Percentiles rank a stretch among this genome's conserved stretches.
Evolutionary conservation across 129 eudicot species (phyloP).

Genomic region (Chrysanthemum makinoi): DNA sequence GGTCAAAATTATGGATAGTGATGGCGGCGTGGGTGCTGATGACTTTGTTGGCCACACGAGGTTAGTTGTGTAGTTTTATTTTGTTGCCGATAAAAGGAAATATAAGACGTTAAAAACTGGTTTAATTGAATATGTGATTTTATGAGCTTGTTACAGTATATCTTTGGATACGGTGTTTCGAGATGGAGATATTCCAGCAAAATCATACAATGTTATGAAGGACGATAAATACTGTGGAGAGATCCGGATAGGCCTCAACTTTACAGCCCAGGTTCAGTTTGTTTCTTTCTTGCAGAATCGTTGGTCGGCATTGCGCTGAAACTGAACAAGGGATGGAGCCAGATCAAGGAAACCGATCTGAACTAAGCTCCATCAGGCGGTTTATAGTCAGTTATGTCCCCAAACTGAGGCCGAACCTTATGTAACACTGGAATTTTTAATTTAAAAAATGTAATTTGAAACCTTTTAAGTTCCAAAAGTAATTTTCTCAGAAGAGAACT

Average conservation of each 20-base stretch:
- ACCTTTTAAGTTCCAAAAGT: neutral
- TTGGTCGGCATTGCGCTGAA: neutral
- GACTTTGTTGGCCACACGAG: constrained; percentile 73
- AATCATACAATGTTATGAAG: constrained; percentile 58
- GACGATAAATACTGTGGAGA: constrained; percentile 59
- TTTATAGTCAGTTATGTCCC: neutral
- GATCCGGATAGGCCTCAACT: constrained; percentile 66
- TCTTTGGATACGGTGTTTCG: constrained; percentile 48
- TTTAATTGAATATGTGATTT: constrained; percentile 1
- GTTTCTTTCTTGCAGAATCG: neutral
- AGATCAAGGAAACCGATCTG: too few species aligned
- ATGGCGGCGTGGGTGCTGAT: constrained; percentile 40
- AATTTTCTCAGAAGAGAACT: neutral
- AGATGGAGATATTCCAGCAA: constrained; percentile 49
- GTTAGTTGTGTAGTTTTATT: constrained; percentile 36
- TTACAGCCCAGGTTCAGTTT: constrained; percentile 47
- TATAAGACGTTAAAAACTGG: neutral
- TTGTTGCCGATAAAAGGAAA: neutral
- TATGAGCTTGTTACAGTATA: constrained; percentile 37
- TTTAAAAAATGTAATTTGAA: neutral
- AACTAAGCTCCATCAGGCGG: neutral
- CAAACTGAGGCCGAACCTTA: neutral
- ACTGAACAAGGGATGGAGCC: too few species aligned
- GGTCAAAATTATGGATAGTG: constrained; percentile 65
- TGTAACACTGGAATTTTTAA: neutral